Base-by-base conservation (phyloP, 495 filamentous ascomycete genomes). In the Parathielavia hyrcaniae region DNA sequence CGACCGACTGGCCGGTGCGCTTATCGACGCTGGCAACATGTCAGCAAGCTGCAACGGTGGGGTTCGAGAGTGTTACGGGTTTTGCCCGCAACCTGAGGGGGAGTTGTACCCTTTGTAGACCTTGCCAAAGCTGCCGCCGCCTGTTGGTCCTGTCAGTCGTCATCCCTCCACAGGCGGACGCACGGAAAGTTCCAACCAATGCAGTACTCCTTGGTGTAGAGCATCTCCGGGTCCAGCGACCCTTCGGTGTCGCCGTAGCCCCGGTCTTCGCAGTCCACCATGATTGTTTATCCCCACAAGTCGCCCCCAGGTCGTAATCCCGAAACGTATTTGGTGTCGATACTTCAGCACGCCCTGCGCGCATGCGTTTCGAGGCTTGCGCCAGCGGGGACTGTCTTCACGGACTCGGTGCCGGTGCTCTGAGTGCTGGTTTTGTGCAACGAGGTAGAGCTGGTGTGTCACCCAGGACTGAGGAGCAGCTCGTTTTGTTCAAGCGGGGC, bases 171-270 rank as follows among this genome's bases (percentile, higher is more conserved):
- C 12, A 3, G 40, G 5, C n/a, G 39, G 20, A 43, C 39, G 14
- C 9, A 17, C 20, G 19, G n/a, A 54, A 41, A 35, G 16, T 5
- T 16, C 83, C 55, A 77, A 95, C 90, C 90, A 73, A 97, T 95
- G 77, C 88, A 92, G 64, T 86, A 86, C 73, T 97, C 91, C 72
- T 91, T 95, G 60, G 88, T 95, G 67, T 96, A 97, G 32, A 96
- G 78, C 47, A 83, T 83, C 70, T 91, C 89, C 12, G 91, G 91
- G 71, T 97, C 90, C 49, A 90, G 58, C 5, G 73, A 70, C 57
- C 70, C 75, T 61, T 75, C 74, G 51, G 62, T 58, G 13, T 76
- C 73, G 17, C 76, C 72, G 56, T 72, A 71, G 51, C 73, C 70
- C 12, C 63, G 59, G n/a, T 57, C 26, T 10, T 66, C 62, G 60